Conservation (phyloP, 2,329 filamentous ascomycete species). For the Cladosporium velox region DNA sequence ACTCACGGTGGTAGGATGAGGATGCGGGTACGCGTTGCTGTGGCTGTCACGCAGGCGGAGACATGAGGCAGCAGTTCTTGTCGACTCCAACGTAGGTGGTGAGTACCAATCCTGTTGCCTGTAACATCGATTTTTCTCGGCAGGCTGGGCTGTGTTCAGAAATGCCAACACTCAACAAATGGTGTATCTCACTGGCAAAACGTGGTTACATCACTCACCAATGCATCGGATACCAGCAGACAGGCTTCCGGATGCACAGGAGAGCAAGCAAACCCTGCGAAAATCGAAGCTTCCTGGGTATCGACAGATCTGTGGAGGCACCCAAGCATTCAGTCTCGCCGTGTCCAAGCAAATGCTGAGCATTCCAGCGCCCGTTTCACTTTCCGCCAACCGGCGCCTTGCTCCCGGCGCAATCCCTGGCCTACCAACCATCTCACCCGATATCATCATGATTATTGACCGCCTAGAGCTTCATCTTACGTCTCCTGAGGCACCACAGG, state of each 20-base stretch:
- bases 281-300: not conserved
- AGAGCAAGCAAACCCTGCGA: not conserved
- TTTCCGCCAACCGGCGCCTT: not conserved
- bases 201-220: not conserved
- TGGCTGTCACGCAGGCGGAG: not conserved
- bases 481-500: not conserved
- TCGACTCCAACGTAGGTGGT: not conserved
- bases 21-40: not conserved
- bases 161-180: not conserved
- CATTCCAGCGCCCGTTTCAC: slow-evolving; percentile 1
- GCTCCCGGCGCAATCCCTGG: slow-evolving; percentile 4
- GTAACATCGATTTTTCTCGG: not conserved
- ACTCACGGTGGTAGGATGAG: not conserved
- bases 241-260: not conserved
- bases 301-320: not conserved
- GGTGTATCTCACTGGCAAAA: not conserved
- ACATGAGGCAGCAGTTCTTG: not conserved
- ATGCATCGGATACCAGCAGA: not conserved
- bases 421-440: slow-evolving; percentile 1
- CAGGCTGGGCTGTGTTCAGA: slow-evolving; percentile 1
- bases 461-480: not conserved
- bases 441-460: not conserved
- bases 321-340: not conserved
- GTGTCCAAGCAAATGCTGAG: slow-evolving; percentile 7
- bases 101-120: not conserved